A percentile compares a stretch with the other conserved stretches of the same genome.
Evolutionary conservation across 225 moss, liverwort and hornwort genomes (phyloP).

Genomic region (Lunularia cruciata): DNA sequence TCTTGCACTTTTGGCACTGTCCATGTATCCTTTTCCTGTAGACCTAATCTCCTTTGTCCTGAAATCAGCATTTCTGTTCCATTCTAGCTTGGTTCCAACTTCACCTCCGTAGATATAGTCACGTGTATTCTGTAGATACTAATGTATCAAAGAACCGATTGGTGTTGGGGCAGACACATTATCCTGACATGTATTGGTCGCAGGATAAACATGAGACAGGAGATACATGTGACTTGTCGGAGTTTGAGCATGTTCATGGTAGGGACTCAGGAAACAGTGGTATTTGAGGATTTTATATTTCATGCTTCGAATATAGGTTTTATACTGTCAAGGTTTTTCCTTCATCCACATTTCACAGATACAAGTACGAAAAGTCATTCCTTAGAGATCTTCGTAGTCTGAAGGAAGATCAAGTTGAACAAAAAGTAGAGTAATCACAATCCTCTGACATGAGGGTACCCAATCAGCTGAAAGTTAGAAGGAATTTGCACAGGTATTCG

Average conservation of each 20-base stretch:
- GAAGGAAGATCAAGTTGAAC: constrained; percentile 15
- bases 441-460: too few species aligned
- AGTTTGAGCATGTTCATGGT: neutral
- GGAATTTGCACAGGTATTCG: too few species aligned
- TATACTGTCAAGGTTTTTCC: neutral
- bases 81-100: too few species aligned
- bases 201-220: too few species aligned
- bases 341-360: constrained; percentile 16
- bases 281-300: too few species aligned
- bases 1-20: constrained; percentile 35
- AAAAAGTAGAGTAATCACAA: constrained; percentile 26
- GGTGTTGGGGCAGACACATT: neutral
- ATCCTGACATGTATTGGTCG: too few species aligned
- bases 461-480: too few species aligned
- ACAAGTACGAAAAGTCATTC: constrained; percentile 39
- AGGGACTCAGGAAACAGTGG: neutral
- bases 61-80: too few species aligned
- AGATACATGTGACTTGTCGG: too few species aligned
- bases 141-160: neutral
- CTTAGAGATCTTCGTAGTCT: constrained; percentile 38
- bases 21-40: constrained; percentile 41
- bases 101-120: too few species aligned
- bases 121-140: too few species aligned
- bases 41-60: neutral
- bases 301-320: too few species aligned